phyloP scores from a whole-genome alignment of 2,329 filamentous ascomycete genomes.

The Aspergillus piperis region DNA sequence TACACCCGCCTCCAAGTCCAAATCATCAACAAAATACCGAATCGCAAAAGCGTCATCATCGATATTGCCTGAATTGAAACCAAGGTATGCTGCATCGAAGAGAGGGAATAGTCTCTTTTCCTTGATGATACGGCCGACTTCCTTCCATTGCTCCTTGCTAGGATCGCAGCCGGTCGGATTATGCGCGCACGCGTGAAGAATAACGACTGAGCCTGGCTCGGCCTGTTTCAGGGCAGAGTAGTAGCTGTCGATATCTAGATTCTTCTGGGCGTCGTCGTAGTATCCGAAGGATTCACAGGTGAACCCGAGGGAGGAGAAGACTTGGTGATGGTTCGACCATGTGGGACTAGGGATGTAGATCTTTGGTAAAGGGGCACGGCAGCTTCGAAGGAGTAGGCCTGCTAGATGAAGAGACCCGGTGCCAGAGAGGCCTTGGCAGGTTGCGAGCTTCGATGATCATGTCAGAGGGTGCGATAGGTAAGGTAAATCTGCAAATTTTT shows the following conservation, averaged over 20 bases:
- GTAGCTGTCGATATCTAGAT: constrained; percentile 26
- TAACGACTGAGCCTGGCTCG: constrained; percentile 74
- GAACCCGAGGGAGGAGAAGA: constrained; percentile 84
- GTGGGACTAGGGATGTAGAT: constrained; percentile 91
- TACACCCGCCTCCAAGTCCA: constrained; percentile 69
- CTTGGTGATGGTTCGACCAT: constrained; percentile 97
- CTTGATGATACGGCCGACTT: constrained; percentile 74
- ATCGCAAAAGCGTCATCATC: constrained; percentile 32
- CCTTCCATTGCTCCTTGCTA: constrained; percentile 84
- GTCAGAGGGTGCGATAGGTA: not conserved
- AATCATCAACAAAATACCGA: constrained; percentile 50
- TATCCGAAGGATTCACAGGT: constrained; percentile 55
- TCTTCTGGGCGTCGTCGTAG: constrained; percentile 20
- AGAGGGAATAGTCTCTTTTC: constrained; percentile 85
- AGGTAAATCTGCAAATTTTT: not conserved
- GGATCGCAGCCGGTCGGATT: constrained; percentile 96
- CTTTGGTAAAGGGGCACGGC: constrained; percentile 31
- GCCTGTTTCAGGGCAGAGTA: constrained; percentile 46
- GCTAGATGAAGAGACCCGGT: constrained; percentile 52
- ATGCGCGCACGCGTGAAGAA: constrained; percentile 92
- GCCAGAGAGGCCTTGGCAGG: constrained; percentile 82
- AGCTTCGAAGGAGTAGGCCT: constrained; percentile 21
- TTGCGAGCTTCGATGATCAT: constrained; percentile 39
- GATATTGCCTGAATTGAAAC: constrained; percentile 29
- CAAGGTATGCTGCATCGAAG: constrained; percentile 33